Percentiles rank a stretch among this genome's conserved stretches.
These are phyloP conservation scores for Xerocomellus chrysenteron DNA, from an alignment of 768 basidiomycete genomes.

Conservation along the genomic window DNA sequence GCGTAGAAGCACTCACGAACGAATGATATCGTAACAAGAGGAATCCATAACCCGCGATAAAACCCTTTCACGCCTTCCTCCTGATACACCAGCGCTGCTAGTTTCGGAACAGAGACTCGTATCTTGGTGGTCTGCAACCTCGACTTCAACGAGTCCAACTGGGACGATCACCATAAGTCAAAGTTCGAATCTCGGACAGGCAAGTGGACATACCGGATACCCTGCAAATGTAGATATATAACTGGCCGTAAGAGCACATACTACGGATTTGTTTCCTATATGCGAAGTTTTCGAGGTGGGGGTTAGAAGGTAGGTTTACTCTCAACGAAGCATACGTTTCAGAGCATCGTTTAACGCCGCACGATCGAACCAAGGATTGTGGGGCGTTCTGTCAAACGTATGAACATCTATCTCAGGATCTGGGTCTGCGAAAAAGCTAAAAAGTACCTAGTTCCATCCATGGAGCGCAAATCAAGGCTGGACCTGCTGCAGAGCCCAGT, in stretches of 20 bases:
- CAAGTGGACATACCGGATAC: conserved; percentile 59
- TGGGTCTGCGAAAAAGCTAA: neutral
- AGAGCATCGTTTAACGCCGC: conserved; percentile 62
- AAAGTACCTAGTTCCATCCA: conserved; percentile 72
- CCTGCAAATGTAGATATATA: conserved; percentile 92
- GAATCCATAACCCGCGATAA: conserved; percentile 89
- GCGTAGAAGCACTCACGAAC: conserved; percentile 66
- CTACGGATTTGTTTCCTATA: conserved; percentile 81
- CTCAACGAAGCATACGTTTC: conserved; percentile 49
- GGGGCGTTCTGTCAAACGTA: conserved; percentile 42
- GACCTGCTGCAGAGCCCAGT: conserved; percentile 68
- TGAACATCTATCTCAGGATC: conserved; percentile 20
- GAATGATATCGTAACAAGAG: conserved; percentile 92
- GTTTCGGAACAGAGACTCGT: conserved; percentile 67
- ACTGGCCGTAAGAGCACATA: conserved; percentile 87
- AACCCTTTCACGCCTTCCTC: conserved; percentile 90
- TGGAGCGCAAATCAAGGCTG: conserved; percentile 54
- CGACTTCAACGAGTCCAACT: conserved; percentile 95
- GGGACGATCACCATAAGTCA: conserved; percentile 4
- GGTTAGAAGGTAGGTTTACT: neutral
- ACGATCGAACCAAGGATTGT: conserved; percentile 62
- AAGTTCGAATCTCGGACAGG: neutral
- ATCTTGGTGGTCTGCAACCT: conserved; percentile 83
- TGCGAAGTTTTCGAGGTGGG: conserved; percentile 6
- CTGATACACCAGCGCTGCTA: conserved; percentile 70